phyloP scores from a whole-genome alignment of 352 stramenopile species.

The Phytophthora sp. region DNA sequence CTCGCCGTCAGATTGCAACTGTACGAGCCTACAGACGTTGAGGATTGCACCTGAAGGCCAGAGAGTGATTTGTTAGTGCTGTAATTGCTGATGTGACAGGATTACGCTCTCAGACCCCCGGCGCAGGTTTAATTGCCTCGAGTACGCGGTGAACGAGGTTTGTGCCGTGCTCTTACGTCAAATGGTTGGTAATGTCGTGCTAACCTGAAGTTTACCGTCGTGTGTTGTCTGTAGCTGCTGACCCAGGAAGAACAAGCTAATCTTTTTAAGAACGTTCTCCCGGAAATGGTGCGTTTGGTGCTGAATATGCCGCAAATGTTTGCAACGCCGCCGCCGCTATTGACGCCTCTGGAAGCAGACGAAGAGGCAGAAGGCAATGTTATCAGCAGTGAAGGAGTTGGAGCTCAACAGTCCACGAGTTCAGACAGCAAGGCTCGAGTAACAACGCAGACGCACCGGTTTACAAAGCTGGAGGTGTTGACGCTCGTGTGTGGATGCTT shows the following conservation, averaged over 20 bases:
- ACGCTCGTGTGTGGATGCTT: conserved; percentile 64
- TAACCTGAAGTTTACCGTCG: no score
- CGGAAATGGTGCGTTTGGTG: conserved; percentile 55
- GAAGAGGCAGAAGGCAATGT: not conserved
- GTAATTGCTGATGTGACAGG: conserved; percentile 23
- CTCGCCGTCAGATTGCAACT: conserved; percentile 45
- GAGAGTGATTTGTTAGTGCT: conserved; percentile 17
- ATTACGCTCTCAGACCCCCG: conserved; percentile 36
- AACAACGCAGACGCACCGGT: conserved; percentile 31
- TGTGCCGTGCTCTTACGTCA: not conserved
- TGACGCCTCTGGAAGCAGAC: conserved; percentile 37
- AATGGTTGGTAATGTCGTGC: not conserved
- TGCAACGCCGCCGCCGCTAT: conserved; percentile 36
- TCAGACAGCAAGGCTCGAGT: conserved; percentile 14
- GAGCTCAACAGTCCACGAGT: not conserved
- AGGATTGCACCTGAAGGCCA: not conserved
- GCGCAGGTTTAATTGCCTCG: conserved; percentile 44
- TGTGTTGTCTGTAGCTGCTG: conserved; percentile 43
- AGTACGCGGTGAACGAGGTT: conserved; percentile 49
- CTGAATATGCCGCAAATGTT: conserved; percentile 63
- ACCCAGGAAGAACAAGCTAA: conserved; percentile 27
- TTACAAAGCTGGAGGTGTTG: conserved; percentile 56
- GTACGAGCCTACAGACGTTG: conserved; percentile 34
- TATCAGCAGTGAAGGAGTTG: not conserved
- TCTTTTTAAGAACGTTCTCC: conserved; percentile 59